Evolutionary conservation across 495 filamentous ascomycete species (phyloP).

Genomic region (Barbatosphaeria neglecta): DNA sequence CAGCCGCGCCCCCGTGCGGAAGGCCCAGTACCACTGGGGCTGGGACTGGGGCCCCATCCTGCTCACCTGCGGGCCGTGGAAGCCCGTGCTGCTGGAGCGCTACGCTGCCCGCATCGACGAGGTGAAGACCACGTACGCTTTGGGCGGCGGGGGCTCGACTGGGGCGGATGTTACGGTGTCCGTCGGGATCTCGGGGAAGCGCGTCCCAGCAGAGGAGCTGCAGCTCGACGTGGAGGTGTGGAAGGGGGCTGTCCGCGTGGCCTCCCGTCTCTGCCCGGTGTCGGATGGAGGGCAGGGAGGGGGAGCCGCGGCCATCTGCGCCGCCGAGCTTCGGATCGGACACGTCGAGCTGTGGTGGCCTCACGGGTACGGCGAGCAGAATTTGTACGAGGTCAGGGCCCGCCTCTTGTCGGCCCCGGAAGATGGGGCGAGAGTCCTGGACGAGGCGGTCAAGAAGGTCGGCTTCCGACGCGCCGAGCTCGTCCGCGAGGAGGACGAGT

Average conservation of each 20-base stretch:
- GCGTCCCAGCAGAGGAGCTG: not conserved
- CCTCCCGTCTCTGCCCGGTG: not conserved
- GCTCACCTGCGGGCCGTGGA: conserved; percentile 67
- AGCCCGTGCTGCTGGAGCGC: conserved; percentile 50
- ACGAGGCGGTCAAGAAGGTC: conserved; percentile 36
- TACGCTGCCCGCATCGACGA: conserved; percentile 47
- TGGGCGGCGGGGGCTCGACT: conserved; percentile 27
- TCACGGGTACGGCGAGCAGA: conserved; percentile 51
- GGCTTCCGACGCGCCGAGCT: conserved; percentile 54
- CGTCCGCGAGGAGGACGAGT: conserved; percentile 43
- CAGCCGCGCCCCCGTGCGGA: conserved; percentile 28
- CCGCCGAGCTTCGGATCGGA: conserved; percentile 9
- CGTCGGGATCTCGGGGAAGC: conserved; percentile 8
- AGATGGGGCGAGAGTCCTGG: conserved; percentile 10
- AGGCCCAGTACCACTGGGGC: conserved; percentile 43
- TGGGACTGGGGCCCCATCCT: conserved; percentile 77
- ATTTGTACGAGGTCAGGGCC: conserved; percentile 46
- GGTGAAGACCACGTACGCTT: conserved; percentile 39
- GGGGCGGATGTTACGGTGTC: conserved; percentile 31
- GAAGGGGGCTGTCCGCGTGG: not conserved
- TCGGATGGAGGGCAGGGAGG: not conserved
- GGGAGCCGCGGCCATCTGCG: too few species aligned
- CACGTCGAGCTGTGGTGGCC: conserved; percentile 30
- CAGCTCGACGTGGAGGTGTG: not conserved
- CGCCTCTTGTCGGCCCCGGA: conserved; percentile 23